Percentiles rank a stretch among this genome's conserved stretches.
Conservation (phyloP, 2,329 filamentous ascomycete species). For the Diaporthe ampelina region DNA sequence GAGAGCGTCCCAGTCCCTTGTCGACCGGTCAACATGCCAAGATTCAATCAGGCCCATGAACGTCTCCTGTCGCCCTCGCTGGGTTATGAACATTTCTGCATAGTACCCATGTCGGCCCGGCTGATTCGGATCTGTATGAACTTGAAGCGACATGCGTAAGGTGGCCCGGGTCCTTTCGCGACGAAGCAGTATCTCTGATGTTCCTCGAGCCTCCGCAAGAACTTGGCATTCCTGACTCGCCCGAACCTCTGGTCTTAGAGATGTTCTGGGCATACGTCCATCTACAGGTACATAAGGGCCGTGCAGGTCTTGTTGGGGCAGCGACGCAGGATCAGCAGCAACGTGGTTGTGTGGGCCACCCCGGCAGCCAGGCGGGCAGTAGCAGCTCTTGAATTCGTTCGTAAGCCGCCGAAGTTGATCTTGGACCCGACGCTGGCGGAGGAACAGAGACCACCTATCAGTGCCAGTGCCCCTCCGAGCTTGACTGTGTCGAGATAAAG, state of each 20-base stretch:
- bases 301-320: neutral
- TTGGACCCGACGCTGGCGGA: neutral
- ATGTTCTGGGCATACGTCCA: neutral
- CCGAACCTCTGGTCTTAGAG: neutral
- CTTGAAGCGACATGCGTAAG: conserved; percentile 4
- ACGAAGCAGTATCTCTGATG: neutral
- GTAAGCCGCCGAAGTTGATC: neutral
- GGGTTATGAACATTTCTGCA: neutral
- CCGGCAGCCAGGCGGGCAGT: neutral
- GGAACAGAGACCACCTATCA: neutral
- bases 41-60: neutral
- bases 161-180: neutral
- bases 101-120: neutral
- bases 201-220: conserved; percentile 6
- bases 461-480: neutral
- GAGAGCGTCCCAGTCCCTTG: neutral
- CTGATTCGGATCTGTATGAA: neutral
- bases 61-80: neutral
- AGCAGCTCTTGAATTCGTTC: conserved; percentile 6
- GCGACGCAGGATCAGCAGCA: neutral
- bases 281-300: neutral
- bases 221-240: neutral
- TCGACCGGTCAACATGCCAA: neutral
- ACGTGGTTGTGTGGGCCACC: neutral
- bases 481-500: neutral